Evolutionary conservation across 305 asterid species (phyloP).

Genomic region (Fraxinus albicans): DNA sequence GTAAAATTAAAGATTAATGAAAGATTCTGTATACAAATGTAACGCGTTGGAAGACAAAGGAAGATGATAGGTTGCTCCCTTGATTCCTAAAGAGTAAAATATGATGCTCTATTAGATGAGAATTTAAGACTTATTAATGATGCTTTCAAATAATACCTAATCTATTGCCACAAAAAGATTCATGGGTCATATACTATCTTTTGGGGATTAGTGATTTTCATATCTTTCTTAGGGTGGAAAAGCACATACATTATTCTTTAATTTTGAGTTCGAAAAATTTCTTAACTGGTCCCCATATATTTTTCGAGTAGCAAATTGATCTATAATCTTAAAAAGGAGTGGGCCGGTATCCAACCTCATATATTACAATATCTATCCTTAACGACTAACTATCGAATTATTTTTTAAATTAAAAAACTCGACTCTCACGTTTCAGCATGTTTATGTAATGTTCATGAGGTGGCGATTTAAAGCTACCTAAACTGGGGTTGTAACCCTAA

Average conservation of each 20-base stretch:
- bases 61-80: slow-evolving; percentile 45
- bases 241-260: not conserved
- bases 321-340: not conserved
- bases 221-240: slow-evolving; percentile 4
- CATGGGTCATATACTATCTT: slow-evolving; percentile 9
- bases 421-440: not conserved
- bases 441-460: not conserved
- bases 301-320: not conserved
- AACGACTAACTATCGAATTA: not conserved
- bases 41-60: slow-evolving; percentile 22
- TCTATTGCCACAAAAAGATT: slow-evolving; percentile 18
- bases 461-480: not conserved
- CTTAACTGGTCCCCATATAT: not conserved
- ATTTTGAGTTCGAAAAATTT: not conserved
- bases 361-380: not conserved
- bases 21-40: not conserved
- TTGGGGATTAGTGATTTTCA: slow-evolving; percentile 4
- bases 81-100: slow-evolving; percentile 29
- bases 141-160: slow-evolving; percentile 5
- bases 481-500: too few species aligned
- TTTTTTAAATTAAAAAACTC: not conserved
- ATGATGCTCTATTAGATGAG: slow-evolving; percentile 24
- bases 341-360: not conserved
- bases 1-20: not conserved
- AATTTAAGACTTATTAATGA: slow-evolving; percentile 15